Percentiles rank a stretch among this genome's conserved stretches.
Conservation (phyloP, 768 basidiomycete species). For the Mycena alexandri region DNA sequence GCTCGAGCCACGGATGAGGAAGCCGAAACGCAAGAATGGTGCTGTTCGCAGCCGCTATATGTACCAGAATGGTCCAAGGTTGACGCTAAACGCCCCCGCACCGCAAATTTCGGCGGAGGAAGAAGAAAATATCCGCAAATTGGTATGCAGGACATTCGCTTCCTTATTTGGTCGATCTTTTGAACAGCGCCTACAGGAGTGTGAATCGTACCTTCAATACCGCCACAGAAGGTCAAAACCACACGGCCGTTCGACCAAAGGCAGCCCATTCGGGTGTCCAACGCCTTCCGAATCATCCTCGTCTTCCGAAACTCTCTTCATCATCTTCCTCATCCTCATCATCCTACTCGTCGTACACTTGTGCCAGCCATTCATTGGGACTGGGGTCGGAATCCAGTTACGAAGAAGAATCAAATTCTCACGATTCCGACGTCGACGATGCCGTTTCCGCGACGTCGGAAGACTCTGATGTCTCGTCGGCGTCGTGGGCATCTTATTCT, state of each 20-base stretch:
- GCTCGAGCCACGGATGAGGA: neutral
- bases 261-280: neutral
- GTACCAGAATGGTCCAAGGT: neutral
- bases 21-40: neutral
- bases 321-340: neutral
- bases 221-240: neutral
- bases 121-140: slow-evolving; percentile 6
- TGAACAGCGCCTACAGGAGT: neutral
- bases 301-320: neutral
- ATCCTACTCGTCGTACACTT: neutral
- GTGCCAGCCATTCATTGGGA: neutral
- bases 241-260: neutral
- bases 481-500: neutral
- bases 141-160: neutral
- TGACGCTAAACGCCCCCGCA: neutral
- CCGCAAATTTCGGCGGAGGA: slow-evolving; percentile 1
- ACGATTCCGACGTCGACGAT: neutral
- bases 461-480: neutral
- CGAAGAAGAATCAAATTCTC: neutral
- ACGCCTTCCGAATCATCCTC: neutral
- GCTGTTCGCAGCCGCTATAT: no score
- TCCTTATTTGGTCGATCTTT: neutral
- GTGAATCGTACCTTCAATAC: neutral
- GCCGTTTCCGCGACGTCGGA: neutral
- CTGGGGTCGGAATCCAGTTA: neutral